Percentiles rank a stretch among this genome's conserved stretches.
These are phyloP conservation scores for Zostera marina DNA, from an alignment of 116 monocot genomes.

Conservation along the genomic window DNA sequence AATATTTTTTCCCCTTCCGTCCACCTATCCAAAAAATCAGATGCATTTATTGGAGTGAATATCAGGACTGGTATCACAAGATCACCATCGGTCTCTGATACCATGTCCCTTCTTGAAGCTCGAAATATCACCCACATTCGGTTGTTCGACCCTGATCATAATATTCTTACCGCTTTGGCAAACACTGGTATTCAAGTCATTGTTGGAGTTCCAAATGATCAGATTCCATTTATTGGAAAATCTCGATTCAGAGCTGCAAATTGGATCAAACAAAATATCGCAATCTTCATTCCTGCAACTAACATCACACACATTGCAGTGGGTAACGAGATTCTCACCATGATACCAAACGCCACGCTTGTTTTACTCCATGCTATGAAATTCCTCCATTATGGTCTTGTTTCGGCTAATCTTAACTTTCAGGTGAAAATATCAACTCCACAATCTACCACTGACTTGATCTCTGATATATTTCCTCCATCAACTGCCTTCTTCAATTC, in stretches of 20 bases:
- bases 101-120: constrained; percentile 58
- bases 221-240: constrained; percentile 47
- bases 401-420: constrained; percentile 69
- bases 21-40: constrained; percentile 18
- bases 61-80: constrained; percentile 51
- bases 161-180: constrained; percentile 55
- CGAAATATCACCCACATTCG: constrained; percentile 74
- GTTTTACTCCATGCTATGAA: constrained; percentile 72
- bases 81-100: constrained; percentile 43
- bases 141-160: constrained; percentile 63
- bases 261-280: constrained; percentile 83
- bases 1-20: too few relatives aligned
- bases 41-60: constrained; percentile 75
- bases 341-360: constrained; percentile 62
- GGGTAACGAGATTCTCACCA: constrained; percentile 70
- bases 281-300: constrained; percentile 57
- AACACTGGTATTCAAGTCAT: constrained; percentile 88
- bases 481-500: constrained; percentile 83
- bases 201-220: constrained; percentile 68
- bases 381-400: constrained; percentile 69
- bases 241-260: constrained; percentile 59
- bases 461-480: constrained; percentile 69
- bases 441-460: constrained; percentile 51
- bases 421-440: constrained; percentile 90
- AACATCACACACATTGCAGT: constrained; percentile 85